These are phyloP conservation scores for Tieghemostelium lacteum DNA, from an alignment of 78 protist genomes.

Conservation along the genomic window DNA sequence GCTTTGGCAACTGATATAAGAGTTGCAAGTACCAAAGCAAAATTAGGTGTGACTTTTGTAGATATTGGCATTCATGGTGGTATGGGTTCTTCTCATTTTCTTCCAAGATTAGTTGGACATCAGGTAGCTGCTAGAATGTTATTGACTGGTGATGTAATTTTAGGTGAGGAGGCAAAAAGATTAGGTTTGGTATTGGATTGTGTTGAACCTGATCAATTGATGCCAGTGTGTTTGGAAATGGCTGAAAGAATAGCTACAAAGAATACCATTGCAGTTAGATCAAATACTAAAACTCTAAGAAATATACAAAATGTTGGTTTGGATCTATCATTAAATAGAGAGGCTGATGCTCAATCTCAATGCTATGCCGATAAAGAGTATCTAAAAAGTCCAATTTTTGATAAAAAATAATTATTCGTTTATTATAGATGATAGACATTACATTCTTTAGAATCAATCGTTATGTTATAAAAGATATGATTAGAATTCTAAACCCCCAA, in stretches of 20 bases:
- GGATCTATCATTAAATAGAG: slow-evolving; percentile 73
- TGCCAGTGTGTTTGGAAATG: slow-evolving; percentile 7
- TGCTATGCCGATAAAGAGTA: slow-evolving; percentile 57
- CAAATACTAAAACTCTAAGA: slow-evolving; percentile 23
- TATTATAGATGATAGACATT: no score
- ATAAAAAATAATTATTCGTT: no score
- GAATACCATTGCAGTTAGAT: slow-evolving; percentile 25
- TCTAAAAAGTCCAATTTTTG: background rate
- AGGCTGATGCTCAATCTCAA: slow-evolving; percentile 77
- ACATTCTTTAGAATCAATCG: no score
- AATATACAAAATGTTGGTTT: slow-evolving; percentile 23
- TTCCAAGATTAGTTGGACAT: slow-evolving; percentile 35
- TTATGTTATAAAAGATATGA: no score
- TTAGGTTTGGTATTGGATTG: slow-evolving; percentile 57
- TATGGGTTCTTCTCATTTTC: slow-evolving; percentile 70
- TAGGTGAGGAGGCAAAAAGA: slow-evolving; percentile 67
- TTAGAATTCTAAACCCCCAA: no score
- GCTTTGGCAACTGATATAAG: slow-evolving; percentile 84
- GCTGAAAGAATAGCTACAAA: slow-evolving; percentile 45
- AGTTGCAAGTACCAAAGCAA: slow-evolving; percentile 31
- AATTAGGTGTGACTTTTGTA: slow-evolving; percentile 70
- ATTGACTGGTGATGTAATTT: slow-evolving; percentile 63
- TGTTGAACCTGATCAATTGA: background rate
- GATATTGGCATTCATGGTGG: slow-evolving; percentile 75
- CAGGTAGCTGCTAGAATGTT: slow-evolving; percentile 66